A percentile compares a stretch with the other conserved stretches of the same genome.
Evolutionary conservation across 495 filamentous ascomycete genomes (phyloP).

Genomic region (Podospora comata): DNA sequence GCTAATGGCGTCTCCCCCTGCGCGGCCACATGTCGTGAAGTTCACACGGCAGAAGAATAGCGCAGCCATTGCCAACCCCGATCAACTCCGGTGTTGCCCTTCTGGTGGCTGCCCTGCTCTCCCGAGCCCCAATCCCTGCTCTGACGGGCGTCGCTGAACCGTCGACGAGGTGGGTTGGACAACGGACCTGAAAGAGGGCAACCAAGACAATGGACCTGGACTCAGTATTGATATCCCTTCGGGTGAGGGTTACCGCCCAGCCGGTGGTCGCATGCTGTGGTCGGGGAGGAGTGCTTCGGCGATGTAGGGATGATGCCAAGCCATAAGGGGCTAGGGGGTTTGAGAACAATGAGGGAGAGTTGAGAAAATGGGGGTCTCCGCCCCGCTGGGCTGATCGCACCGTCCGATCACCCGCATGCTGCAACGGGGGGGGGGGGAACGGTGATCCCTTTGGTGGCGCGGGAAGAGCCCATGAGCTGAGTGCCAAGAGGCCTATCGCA

Average conservation of each 20-base stretch:
- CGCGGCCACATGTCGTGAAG: conserved; percentile 22
- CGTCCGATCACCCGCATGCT: conserved; percentile 4
- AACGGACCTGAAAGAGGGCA: background rate
- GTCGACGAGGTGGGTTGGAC: background rate
- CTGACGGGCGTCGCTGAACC: background rate
- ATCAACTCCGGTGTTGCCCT: conserved; percentile 18
- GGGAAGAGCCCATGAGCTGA: conserved; percentile 11
- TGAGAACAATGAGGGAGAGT: background rate
- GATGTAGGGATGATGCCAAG: background rate
- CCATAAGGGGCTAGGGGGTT: background rate
- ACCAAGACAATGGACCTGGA: conserved; percentile 1
- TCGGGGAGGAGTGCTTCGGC: background rate
- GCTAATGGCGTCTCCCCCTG: conserved; percentile 8
- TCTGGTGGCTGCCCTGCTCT: background rate
- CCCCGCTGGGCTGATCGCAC: background rate
- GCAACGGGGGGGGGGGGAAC: background rate
- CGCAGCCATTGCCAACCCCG: conserved; percentile 8
- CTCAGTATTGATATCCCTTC: conserved; percentile 1
- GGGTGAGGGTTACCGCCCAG: conserved; percentile 9
- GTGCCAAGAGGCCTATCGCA: conserved; percentile 13
- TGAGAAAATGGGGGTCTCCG: background rate
- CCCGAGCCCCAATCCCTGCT: background rate
- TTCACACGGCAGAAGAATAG: conserved; percentile 14
- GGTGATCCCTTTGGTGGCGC: conserved; percentile 15
- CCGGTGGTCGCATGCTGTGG: background rate